phyloP scores from a whole-genome alignment of 2,329 filamentous ascomycete genomes.

The Thielaviopsis cerberus region DNA sequence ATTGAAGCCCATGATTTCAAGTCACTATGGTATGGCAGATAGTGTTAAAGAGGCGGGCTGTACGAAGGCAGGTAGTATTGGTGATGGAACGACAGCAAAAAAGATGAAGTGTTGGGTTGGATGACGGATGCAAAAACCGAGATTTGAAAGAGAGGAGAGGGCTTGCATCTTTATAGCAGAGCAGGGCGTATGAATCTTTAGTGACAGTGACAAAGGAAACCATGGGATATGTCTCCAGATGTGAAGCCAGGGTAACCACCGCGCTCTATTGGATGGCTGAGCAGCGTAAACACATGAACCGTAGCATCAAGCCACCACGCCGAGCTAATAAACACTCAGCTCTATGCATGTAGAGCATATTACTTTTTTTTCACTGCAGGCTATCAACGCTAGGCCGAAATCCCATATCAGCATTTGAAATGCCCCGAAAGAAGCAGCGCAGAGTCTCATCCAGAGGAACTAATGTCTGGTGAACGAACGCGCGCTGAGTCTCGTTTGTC shows the following conservation, averaged over 20 bases:
- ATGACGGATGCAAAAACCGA: not conserved
- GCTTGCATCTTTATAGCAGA: not conserved
- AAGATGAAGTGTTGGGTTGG: not conserved
- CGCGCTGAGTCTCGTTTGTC: not conserved
- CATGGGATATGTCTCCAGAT: not conserved
- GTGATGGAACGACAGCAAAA: not conserved
- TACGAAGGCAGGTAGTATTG: not conserved
- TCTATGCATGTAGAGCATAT: not conserved
- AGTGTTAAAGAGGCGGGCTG: not conserved
- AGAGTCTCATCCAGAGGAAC: not conserved
- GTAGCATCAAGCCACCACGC: not conserved
- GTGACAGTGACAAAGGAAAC: too few species aligned
- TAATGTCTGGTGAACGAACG: not conserved
- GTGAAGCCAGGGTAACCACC: not conserved
- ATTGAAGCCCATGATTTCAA: constrained; percentile 2
- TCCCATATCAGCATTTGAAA: not conserved
- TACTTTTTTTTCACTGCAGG: not conserved
- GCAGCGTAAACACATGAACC: too few species aligned
- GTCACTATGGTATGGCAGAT: too few species aligned
- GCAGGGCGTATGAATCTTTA: not conserved
- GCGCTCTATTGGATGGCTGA: not conserved
- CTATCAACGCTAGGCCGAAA: not conserved
- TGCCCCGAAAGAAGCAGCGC: not conserved
- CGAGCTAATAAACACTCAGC: not conserved
- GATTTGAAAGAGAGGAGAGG: not conserved